Conservation (phyloP, 2,329 filamentous ascomycete species). For the Fusarium ambrosium region DNA sequence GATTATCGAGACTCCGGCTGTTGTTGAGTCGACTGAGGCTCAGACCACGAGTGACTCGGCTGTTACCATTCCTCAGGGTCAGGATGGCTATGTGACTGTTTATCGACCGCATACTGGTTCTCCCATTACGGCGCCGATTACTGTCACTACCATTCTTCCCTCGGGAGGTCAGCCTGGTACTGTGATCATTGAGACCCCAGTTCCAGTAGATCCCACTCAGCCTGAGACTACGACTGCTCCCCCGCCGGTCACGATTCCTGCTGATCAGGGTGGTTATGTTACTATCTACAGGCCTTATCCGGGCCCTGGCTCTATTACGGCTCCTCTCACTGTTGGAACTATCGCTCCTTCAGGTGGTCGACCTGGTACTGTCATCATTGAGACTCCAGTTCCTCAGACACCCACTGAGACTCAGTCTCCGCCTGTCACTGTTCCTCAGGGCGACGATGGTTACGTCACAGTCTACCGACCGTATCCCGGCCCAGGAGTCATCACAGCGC, state of each 20-base stretch:
- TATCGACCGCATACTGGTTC: slow-evolving; percentile 36
- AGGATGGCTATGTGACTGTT: slow-evolving; percentile 11
- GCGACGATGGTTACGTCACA: slow-evolving; percentile 30
- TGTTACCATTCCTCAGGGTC: neutral
- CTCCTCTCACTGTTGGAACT: slow-evolving; percentile 25
- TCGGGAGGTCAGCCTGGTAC: slow-evolving; percentile 35
- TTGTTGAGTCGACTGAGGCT: neutral
- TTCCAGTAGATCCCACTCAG: neutral
- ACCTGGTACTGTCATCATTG: slow-evolving; percentile 34
- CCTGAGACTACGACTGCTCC: slow-evolving; percentile 4
- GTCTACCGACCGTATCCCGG: slow-evolving; percentile 31
- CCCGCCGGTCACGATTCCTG: slow-evolving; percentile 24
- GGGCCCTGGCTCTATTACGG: slow-evolving; percentile 24
- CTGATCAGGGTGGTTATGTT: slow-evolving; percentile 30
- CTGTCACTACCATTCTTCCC: slow-evolving; percentile 27
- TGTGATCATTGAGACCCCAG: slow-evolving; percentile 32
- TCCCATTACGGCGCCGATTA: slow-evolving; percentile 34
- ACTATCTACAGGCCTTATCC: slow-evolving; percentile 33
- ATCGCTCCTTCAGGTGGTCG: slow-evolving; percentile 26
- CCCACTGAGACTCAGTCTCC: slow-evolving; percentile 24
- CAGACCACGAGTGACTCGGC: neutral
- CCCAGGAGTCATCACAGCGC: slow-evolving; percentile 26
- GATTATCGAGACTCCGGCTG: slow-evolving; percentile 32
- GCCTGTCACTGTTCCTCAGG: slow-evolving; percentile 30
- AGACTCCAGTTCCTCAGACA: slow-evolving; percentile 30